phyloP scores from a whole-genome alignment of 768 basidiomycete species.

The Trametes cinnabarina region DNA sequence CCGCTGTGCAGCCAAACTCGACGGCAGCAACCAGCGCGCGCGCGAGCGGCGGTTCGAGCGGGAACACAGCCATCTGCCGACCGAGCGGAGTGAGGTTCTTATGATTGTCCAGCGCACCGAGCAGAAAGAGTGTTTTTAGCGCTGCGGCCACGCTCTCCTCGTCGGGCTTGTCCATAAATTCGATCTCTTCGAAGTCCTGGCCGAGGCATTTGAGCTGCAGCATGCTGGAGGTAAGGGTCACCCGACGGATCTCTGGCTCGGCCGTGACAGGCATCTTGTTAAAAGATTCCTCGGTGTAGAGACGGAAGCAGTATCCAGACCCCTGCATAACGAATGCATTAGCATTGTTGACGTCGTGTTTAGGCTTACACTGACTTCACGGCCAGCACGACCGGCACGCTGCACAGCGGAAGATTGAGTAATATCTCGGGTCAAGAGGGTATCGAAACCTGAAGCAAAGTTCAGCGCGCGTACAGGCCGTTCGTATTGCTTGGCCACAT shows the following conservation, averaged over 20 bases:
- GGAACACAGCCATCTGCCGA: conserved; percentile 83
- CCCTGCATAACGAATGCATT: conserved; percentile 44
- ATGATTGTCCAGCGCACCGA: conserved; percentile 72
- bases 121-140: conserved; percentile 69
- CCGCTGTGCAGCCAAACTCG: conserved; percentile 66
- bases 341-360: neutral
- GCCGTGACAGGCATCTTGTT: conserved; percentile 59
- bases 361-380: conserved; percentile 55
- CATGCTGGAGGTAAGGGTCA: conserved; percentile 77
- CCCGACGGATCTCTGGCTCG: conserved; percentile 89
- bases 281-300: conserved; percentile 87
- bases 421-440: conserved; percentile 76
- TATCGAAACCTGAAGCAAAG: conserved; percentile 73
- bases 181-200: conserved; percentile 75
- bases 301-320: conserved; percentile 81
- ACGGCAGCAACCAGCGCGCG: conserved; percentile 79
- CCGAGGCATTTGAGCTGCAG: conserved; percentile 85
- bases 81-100: conserved; percentile 72
- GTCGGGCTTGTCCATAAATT: conserved; percentile 89
- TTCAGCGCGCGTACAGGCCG: neutral
- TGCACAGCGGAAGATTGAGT: conserved; percentile 91
- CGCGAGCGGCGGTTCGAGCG: conserved; percentile 83
- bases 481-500: conserved; percentile 1
- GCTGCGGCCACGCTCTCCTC: conserved; percentile 59
- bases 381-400: conserved; percentile 93